Evolutionary conservation across 345 rosid species (phyloP).

Genomic region (Linum tenue): DNA sequence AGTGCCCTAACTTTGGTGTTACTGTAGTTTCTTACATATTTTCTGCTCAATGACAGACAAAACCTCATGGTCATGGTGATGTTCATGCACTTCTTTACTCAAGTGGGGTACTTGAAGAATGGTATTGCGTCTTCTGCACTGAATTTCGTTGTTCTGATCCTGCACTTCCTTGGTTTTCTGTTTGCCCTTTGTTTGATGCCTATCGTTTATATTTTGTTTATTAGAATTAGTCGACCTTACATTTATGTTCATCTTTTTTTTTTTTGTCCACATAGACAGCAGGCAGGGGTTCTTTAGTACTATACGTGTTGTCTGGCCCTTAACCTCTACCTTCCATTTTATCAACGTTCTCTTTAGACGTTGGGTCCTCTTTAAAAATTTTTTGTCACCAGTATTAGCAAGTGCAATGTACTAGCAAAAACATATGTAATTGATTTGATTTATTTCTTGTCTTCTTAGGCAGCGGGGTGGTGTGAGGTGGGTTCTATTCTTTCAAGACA

Average conservation of each 20-base stretch:
- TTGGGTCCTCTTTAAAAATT: neutral
- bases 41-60: constrained; percentile 47
- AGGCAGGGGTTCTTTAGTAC: too few relatives aligned
- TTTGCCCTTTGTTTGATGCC: neutral
- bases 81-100: constrained; percentile 88
- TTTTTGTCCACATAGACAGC: too few relatives aligned
- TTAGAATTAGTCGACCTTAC: too few relatives aligned
- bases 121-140: constrained; percentile 34
- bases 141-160: constrained; percentile 4
- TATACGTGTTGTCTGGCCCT: too few relatives aligned
- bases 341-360: neutral
- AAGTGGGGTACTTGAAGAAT: constrained; percentile 64
- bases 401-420: too few relatives aligned
- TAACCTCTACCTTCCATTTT: too few relatives aligned
- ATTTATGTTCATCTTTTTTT: too few relatives aligned
- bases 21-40: constrained; percentile 11
- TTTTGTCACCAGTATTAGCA: neutral
- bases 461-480: constrained; percentile 61
- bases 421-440: neutral
- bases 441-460: constrained; percentile 37
- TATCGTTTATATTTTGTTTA: neutral
- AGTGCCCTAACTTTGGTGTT: neutral
- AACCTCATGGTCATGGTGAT: constrained; percentile 99
- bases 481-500: constrained; percentile 96
- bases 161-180: constrained; percentile 1